phyloP scores from a whole-genome alignment of 768 basidiomycete genomes.

The Leccinum uliginosum region DNA sequence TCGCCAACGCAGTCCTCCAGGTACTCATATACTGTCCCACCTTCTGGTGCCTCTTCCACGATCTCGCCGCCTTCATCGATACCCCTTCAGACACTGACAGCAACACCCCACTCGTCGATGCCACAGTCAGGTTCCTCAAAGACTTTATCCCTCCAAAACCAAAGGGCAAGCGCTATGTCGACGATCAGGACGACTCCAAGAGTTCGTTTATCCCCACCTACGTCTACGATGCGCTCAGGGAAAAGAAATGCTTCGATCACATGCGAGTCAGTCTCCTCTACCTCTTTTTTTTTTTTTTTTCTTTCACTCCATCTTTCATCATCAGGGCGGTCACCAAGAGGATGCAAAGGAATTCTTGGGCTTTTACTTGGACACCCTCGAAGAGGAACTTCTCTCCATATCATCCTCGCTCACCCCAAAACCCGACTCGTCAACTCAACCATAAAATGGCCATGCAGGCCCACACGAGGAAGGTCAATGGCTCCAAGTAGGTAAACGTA shows the following conservation, averaged over 20 bases:
- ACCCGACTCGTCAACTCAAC: conserved; percentile 12
- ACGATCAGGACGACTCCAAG: conserved; percentile 46
- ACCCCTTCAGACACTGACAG: conserved; percentile 24
- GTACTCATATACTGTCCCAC: conserved; percentile 85
- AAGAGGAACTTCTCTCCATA: conserved; percentile 83
- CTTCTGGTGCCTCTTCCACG: conserved; percentile 73
- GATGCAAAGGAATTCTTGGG: conserved; percentile 99
- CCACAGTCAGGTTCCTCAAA: conserved; percentile 67
- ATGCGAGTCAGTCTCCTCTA: conserved; percentile 65
- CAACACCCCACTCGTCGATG: conserved; percentile 57
- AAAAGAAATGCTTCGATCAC: conserved; percentile 87
- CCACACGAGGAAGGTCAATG: conserved; percentile 68
- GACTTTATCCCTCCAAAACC: conserved; percentile 54
- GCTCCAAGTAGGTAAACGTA: conserved; percentile 86
- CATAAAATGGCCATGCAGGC: conserved; percentile 7
- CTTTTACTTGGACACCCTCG: conserved; percentile 90
- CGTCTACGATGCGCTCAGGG: conserved; percentile 90
- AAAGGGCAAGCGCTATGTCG: conserved; percentile 35
- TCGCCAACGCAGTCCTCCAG: conserved; percentile 93
- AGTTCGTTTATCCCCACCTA: conserved; percentile 82
- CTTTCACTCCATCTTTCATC: neutral
- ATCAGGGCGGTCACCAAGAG: conserved; percentile 92
- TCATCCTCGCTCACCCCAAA: conserved; percentile 47
- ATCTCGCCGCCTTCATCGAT: conserved; percentile 55
- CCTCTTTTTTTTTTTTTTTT: neutral